phyloP scores from a whole-genome alignment of 2,329 filamentous ascomycete species.

The Penicillium freii region DNA sequence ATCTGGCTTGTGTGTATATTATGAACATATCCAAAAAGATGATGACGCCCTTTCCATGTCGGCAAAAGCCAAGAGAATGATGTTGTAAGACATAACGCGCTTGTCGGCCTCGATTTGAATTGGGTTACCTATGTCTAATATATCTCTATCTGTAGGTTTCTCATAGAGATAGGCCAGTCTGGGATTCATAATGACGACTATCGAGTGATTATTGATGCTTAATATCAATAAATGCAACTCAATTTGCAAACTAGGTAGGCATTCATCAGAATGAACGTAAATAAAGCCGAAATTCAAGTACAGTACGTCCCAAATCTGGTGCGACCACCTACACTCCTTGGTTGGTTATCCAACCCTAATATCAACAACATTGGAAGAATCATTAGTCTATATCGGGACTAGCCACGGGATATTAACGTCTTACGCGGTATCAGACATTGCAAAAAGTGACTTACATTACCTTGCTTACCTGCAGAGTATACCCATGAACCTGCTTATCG shows the following conservation, averaged over 20 bases:
- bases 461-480: no score
- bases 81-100: neutral
- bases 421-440: no score
- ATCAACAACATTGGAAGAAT: no score
- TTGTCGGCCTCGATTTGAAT: neutral
- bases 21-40: conserved; percentile 14
- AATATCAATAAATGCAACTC: neutral
- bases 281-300: neutral
- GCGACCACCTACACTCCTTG: no score
- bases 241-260: neutral
- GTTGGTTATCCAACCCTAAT: no score
- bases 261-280: neutral
- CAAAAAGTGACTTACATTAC: no score
- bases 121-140: neutral
- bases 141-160: neutral
- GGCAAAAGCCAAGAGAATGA: neutral
- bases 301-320: no score
- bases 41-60: neutral
- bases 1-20: conserved; percentile 24
- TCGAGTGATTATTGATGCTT: neutral
- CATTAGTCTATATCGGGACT: no score
- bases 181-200: neutral
- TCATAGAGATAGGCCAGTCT: neutral
- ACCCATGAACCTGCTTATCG: no score
- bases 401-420: no score